Evolutionary conservation across 2,329 filamentous ascomycete species (phyloP), one percentile per base, ranked within the genome.

Genomic region (Iodosphaeria phyllophila): DNA sequence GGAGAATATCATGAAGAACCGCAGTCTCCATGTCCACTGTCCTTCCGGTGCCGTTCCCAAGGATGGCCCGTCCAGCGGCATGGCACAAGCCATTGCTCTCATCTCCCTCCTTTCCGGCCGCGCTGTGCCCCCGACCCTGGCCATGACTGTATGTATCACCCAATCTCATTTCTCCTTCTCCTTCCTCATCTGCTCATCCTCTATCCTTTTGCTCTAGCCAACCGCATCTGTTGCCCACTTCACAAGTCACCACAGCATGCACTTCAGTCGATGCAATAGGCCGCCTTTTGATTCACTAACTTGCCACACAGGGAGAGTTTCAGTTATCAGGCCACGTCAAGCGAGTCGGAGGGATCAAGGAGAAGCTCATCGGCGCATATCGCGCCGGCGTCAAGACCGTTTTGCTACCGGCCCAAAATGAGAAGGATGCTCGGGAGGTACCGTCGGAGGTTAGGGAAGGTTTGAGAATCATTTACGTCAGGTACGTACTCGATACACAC

Each of bases 281-380:
- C n/a, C n/a, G 21, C 22, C 6, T 13, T 18, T 5, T 10, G 25
- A 40, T 27, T n/a, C n/a, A 24, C 34, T 41, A 32, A 40, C 32
- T 30, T 28, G 20, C 30, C 17, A 22, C 28, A 49, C 45, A 68
- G 62, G 68, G 69, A 33, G 70, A 74, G 42, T 70, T 74, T 32
- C 82, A 77, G 28, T 67, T 98, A 14, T 69, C 89, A 20, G 89
- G 89, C 13, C 72, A 83, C 35, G 77, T 98, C 28, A 80, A 89
- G 51, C 82, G 86, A 14, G 89, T 98, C 18, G 89, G 89, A 26
- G 89, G 89, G 11, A 95, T 98, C 55, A 93, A 95, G 54, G 86
- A 98, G 66, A 98, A 98, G 51, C 62, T 95, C 26, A 95, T 98
- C 43, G 89, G 89, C 13, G 89, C 89, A 6, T 60, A 91, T 43